phyloP scores from a whole-genome alignment of 2,329 filamentous ascomycete species.

The Leptodontidium sp. region DNA sequence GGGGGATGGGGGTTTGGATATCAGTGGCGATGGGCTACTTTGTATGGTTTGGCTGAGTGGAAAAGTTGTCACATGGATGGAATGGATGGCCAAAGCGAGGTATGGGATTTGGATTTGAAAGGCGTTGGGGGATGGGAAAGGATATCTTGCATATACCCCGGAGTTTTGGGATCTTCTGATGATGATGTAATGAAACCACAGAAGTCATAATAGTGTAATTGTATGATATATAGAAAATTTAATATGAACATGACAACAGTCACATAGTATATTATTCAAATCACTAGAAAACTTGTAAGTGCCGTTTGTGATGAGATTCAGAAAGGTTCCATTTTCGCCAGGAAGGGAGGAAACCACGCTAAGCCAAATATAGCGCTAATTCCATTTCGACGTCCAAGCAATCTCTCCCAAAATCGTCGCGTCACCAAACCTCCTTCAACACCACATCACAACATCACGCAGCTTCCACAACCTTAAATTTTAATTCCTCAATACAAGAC shows the following conservation, averaged over 20 bases:
- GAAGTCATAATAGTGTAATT: slow-evolving; percentile 9
- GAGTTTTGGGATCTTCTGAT: slow-evolving; percentile 15
- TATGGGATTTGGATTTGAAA: not conserved
- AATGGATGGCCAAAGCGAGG: not conserved
- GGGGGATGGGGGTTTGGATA: not conserved
- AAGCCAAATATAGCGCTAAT: not conserved
- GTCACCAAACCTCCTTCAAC: slow-evolving; percentile 25
- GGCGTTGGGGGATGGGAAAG: slow-evolving; percentile 16
- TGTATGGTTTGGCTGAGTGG: not conserved
- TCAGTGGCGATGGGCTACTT: slow-evolving; percentile 11
- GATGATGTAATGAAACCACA: slow-evolving; percentile 12
- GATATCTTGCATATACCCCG: slow-evolving; percentile 20
- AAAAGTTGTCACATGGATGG: not conserved
- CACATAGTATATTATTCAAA: not conserved
- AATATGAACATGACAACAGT: not conserved
- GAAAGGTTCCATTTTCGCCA: not conserved
- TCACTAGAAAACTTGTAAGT: not conserved
- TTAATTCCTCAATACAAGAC: slow-evolving; percentile 35
- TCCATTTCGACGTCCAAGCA: slow-evolving; percentile 4
- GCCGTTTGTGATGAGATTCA: not conserved
- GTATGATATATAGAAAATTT: slow-evolving; percentile 3
- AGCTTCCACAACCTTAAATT: slow-evolving; percentile 27
- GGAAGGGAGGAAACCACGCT: not conserved
- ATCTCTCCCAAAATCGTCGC: slow-evolving; percentile 30
- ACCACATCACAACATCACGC: slow-evolving; percentile 22